A percentile compares a stretch with the other conserved stretches of the same genome.
Evolutionary conservation across 2,329 filamentous ascomycete species (phyloP).

Genomic region (Aspergillus candidus): DNA sequence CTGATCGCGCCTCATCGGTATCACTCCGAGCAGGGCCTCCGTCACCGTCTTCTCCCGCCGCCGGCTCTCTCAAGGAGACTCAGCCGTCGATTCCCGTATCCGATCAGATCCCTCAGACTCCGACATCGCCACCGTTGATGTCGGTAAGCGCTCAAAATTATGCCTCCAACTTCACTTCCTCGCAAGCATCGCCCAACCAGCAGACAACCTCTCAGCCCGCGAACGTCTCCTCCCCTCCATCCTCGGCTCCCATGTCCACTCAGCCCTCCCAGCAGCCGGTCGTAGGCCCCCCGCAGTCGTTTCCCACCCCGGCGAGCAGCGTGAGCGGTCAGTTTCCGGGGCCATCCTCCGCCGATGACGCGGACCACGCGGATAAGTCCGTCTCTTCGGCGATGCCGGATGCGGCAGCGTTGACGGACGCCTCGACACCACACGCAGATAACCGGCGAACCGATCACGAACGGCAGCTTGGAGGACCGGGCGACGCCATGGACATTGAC

Average conservation of each 20-base stretch:
- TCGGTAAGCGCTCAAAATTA: constrained; percentile 45
- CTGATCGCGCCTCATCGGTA: constrained; percentile 29
- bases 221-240: constrained; percentile 37
- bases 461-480: constrained; percentile 18
- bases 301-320: constrained; percentile 43
- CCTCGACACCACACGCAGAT: constrained; percentile 19
- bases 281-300: constrained; percentile 36
- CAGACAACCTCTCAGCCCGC: constrained; percentile 35
- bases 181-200: constrained; percentile 41
- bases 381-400: constrained; percentile 19
- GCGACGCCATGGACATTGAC: constrained; percentile 38
- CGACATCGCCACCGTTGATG: constrained; percentile 45
- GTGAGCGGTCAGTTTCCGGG: constrained; percentile 32
- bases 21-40: constrained; percentile 35
- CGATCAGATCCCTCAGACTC: constrained; percentile 33
- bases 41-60: constrained; percentile 40
- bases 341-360: constrained; percentile 28
- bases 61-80: constrained; percentile 34
- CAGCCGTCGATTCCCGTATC: constrained; percentile 22
- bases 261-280: constrained; percentile 38
- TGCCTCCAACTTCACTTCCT: constrained; percentile 41
- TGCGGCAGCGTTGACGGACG: constrained; percentile 13
- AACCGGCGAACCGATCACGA: constrained; percentile 33
- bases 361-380: constrained; percentile 30
- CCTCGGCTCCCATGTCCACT: constrained; percentile 38